These are phyloP conservation scores for Alloascoidea africana DNA, from an alignment of 805 yeast species.

Conservation along the genomic window DNA sequence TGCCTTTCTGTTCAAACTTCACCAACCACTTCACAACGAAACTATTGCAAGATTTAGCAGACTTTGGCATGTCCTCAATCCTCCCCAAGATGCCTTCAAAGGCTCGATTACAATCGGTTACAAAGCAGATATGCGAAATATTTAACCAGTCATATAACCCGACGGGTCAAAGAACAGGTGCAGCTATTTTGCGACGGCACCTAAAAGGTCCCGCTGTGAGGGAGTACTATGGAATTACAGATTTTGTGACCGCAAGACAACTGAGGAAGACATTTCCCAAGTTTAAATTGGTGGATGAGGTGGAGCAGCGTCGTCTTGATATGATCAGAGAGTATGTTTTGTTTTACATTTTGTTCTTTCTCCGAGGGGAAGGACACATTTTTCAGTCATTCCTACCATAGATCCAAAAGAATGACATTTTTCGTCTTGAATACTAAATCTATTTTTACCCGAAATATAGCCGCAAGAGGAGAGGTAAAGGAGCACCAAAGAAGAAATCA, in stretches of 20 bases:
- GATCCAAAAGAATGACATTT: no score
- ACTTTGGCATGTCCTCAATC: no score
- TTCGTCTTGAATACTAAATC: no score
- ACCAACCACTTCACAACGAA: no score
- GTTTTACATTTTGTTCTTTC: background rate
- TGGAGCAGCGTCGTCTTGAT: background rate
- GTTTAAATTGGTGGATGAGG: background rate
- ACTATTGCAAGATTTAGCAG: no score
- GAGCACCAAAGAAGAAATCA: background rate
- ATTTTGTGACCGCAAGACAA: constrained; percentile 31
- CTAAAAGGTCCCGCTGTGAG: constrained; percentile 55
- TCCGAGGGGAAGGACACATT: background rate
- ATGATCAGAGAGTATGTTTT: background rate
- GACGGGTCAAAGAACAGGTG: constrained; percentile 44
- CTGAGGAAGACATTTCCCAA: background rate
- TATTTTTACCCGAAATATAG: background rate
- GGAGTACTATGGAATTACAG: constrained; percentile 57
- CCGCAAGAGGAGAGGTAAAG: background rate
- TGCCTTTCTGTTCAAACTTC: no score
- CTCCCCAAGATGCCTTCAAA: no score
- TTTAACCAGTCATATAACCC: constrained; percentile 64
- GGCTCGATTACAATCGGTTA: constrained; percentile 35
- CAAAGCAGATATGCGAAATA: constrained; percentile 43
- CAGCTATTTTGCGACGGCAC: constrained; percentile 48
- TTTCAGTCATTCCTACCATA: no score